Base-by-base conservation (phyloP, 352 stramenopile species). In the Pythium utonaiense region DNA sequence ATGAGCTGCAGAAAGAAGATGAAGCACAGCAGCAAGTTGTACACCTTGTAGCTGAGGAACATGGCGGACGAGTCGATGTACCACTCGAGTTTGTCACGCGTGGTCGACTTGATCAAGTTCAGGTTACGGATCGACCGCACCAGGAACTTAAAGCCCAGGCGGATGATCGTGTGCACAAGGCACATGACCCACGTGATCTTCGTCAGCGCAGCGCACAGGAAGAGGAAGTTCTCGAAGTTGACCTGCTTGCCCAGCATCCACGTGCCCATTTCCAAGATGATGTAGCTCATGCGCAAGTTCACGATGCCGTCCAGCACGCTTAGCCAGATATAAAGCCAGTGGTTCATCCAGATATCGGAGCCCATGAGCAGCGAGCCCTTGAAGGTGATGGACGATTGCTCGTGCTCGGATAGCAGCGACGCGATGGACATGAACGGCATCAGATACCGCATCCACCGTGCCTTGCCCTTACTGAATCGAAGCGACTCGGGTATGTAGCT, bases 301-400 rank as follows among this genome's bases (percentile, higher is more conserved):
- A 71, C 59, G 12, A 86, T 49, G 6, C 76, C 69, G n/a, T 88
- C 77, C 31, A 85, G 47, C 9, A 85, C 74, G 54, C 78, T 86
- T 3, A 86, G 52, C 8, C 69, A 36, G 8, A 86, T 85, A 57
- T 88, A 88, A 0, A 86, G 64, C 78, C 78, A 88, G 51, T 88
- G 76, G 61, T 88, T 88, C 59, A 88, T 83, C 78, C 78, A 86
- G 6, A 83, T 65, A 41, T 86, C 76, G 1, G 78, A 88, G 1
- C 72, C 78, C 70, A 85, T 79, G 34, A 88, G 61, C 7, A 77
- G 47, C 42, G 66, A 69, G 27, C 76, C 78, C 30, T 85, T 83
- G 63, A 86, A 85, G 1, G 65, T 58, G 40, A 88, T 77, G 2
- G 83, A 71, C 0, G 65, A 28, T 16, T 67, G 72, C 21, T 77